Conservation (phyloP, 768 basidiomycete species). For the Lepiota venenata region DNA sequence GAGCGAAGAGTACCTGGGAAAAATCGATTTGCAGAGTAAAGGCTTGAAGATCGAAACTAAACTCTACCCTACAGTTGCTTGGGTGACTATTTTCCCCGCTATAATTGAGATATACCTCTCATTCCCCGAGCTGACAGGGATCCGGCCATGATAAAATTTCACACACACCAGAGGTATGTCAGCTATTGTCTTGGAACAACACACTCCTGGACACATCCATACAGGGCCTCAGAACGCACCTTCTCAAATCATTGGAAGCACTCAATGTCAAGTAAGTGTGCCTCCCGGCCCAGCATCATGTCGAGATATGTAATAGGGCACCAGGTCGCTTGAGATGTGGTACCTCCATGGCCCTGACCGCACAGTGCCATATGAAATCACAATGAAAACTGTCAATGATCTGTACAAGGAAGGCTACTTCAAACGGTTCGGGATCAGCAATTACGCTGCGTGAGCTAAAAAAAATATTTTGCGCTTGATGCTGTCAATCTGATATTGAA, state of each 20-base stretch:
- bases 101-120: neutral
- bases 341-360: conserved; percentile 64
- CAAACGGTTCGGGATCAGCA: conserved; percentile 62
- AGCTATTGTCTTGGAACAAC: neutral
- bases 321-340: conserved; percentile 44
- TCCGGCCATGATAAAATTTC: conserved; percentile 14
- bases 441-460: conserved; percentile 48
- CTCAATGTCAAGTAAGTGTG: conserved; percentile 40
- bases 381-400: conserved; percentile 48
- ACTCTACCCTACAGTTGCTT: conserved; percentile 35
- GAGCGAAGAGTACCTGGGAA: conserved; percentile 53
- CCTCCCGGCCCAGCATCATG: neutral
- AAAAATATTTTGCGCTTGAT: conserved; percentile 14
- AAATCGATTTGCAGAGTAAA: conserved; percentile 44
- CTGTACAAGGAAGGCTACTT: conserved; percentile 57
- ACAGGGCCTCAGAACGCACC: conserved; percentile 44
- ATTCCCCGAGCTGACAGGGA: too few species aligned
- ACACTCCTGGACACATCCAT: neutral
- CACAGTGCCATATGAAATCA: conserved; percentile 53
- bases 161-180: conserved; percentile 29
- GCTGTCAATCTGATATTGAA: neutral
- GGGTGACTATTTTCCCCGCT: conserved; percentile 15
- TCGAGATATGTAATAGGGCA: conserved; percentile 17
- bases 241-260: conserved; percentile 41
- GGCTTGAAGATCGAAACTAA: conserved; percentile 61